phyloP scores from a whole-genome alignment of 345 rosid species.

The Ceriops zippeliana region DNA sequence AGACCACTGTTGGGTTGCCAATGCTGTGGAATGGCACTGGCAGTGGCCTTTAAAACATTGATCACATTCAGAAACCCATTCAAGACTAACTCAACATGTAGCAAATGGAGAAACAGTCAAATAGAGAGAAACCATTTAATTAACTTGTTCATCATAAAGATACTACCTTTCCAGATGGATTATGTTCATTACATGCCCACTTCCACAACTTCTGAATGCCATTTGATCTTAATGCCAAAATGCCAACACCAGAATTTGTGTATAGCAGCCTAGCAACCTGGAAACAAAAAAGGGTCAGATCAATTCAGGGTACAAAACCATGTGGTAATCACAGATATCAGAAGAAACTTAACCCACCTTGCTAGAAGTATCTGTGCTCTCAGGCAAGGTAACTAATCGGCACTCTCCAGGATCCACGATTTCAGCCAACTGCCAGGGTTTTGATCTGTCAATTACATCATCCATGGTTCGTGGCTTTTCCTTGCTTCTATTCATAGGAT shows the following conservation, averaged over 20 bases:
- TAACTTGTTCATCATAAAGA: background rate
- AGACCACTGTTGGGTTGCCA: conserved; percentile 96
- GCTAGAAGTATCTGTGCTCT: conserved; percentile 67
- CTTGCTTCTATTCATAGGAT: conserved; percentile 62
- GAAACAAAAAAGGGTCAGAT: conserved; percentile 16
- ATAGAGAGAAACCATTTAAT: background rate
- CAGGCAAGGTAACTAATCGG: conserved; percentile 66
- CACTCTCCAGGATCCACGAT: conserved; percentile 66
- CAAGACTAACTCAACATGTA: background rate
- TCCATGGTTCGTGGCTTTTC: conserved; percentile 76
- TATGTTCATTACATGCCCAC: conserved; percentile 71
- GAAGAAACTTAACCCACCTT: conserved; percentile 48
- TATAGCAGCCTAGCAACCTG: conserved; percentile 86
- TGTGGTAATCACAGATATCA: background rate
- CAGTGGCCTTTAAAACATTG: conserved; percentile 58
- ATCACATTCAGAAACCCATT: conserved; percentile 24
- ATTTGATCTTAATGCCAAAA: conserved; percentile 79
- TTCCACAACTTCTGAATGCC: conserved; percentile 80
- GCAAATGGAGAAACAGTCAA: background rate
- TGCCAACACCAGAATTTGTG: conserved; percentile 75
- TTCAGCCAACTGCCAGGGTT: conserved; percentile 78
- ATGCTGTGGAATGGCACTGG: conserved; percentile 64
- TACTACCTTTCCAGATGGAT: conserved; percentile 74
- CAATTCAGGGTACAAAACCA: background rate
- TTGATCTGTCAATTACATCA: conserved; percentile 64